Evolutionary conservation across 768 basidiomycete species (phyloP).

Genomic region (Pleurotus salmoneostramineus): DNA sequence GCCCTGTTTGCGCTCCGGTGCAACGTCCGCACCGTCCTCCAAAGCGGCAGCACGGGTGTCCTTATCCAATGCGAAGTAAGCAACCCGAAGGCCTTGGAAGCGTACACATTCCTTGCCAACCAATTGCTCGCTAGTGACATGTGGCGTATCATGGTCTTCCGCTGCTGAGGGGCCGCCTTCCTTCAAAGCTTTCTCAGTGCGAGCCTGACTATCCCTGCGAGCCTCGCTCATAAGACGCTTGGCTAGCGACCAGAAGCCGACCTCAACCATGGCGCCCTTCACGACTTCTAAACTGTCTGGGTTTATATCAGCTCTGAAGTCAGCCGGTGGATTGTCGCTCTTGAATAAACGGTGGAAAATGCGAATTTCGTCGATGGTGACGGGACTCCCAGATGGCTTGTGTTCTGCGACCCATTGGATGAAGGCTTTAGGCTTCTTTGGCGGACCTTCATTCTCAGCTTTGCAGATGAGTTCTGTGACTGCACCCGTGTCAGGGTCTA

Average conservation of each 20-base stretch:
- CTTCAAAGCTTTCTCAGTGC: constrained; percentile 58
- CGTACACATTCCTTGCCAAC: constrained; percentile 90
- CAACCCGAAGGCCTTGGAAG: constrained; percentile 95
- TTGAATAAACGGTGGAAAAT: constrained; percentile 94
- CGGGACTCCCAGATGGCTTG: constrained; percentile 71
- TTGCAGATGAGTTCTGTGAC: constrained; percentile 78
- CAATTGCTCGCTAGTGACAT: constrained; percentile 73
- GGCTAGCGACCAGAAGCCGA: constrained; percentile 85
- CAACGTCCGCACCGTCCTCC: constrained; percentile 43
- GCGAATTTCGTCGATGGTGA: constrained; percentile 83
- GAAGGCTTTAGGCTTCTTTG: constrained; percentile 85
- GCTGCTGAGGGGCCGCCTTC: constrained; percentile 33
- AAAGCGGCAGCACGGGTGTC: constrained; percentile 71
- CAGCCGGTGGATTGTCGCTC: constrained; percentile 82
- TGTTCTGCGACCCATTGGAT: constrained; percentile 98
- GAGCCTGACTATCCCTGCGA: constrained; percentile 54
- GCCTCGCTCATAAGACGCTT: constrained; percentile 65
- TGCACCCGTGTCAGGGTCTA: constrained; percentile 64
- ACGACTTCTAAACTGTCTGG: constrained; percentile 78
- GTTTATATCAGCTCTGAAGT: constrained; percentile 82
- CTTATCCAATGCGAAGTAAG: constrained; percentile 91
- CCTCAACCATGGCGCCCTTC: constrained; percentile 80
- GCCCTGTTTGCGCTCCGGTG: constrained; percentile 50
- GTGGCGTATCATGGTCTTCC: constrained; percentile 53
- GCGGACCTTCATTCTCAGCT: constrained; percentile 63